Evolutionary conservation across 2,329 filamentous ascomycete genomes (phyloP).

Genomic region (Aureobasidium sp.): DNA sequence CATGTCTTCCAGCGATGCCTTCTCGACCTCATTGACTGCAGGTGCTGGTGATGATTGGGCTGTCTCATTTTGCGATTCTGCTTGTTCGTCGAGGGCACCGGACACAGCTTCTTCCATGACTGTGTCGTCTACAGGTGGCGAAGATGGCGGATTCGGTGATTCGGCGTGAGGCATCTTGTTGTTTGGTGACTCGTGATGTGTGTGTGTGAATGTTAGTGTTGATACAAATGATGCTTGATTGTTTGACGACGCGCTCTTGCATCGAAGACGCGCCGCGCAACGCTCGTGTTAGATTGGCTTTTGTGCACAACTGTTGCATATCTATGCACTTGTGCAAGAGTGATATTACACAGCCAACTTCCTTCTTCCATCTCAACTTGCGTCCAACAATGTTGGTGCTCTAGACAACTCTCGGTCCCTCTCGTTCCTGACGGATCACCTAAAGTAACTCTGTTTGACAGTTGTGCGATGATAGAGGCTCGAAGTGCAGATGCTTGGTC

Average conservation of each 20-base stretch:
- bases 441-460: neutral
- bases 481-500: neutral
- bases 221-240: neutral
- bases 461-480: neutral
- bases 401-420: neutral
- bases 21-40: conserved; percentile 17
- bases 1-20: conserved; percentile 50
- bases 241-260: conserved; percentile 1
- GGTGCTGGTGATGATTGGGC: conserved; percentile 18
- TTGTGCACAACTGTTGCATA: neutral
- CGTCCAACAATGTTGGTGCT: neutral
- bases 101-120: conserved; percentile 29
- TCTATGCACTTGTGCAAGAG: neutral
- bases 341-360: neutral
- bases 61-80: conserved; percentile 18
- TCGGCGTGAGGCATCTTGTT: conserved; percentile 40
- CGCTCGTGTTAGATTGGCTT: conserved; percentile 1
- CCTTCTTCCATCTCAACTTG: neutral
- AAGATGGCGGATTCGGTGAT: conserved; percentile 29
- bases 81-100: conserved; percentile 11
- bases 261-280: conserved; percentile 6
- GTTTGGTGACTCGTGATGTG: neutral
- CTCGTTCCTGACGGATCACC: neutral
- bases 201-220: neutral
- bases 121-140: conserved; percentile 27